Percentiles rank a stretch among this genome's conserved stretches.
Evolutionary conservation across 1,284 basidiomycete genomes (phyloP).

Genomic region (Naganishia sp.): DNA sequence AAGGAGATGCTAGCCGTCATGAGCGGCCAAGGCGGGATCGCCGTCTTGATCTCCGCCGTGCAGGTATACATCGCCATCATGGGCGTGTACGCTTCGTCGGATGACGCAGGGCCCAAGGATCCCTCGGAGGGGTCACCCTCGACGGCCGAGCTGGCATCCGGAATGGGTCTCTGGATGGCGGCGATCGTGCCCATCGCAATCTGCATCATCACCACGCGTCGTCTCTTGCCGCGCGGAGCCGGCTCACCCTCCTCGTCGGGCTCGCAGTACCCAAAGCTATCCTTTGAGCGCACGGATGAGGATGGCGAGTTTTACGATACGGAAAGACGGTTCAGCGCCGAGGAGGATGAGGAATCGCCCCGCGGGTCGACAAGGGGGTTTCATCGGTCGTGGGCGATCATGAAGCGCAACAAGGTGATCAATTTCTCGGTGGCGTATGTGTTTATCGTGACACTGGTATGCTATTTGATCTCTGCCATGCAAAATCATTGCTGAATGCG

Average conservation of each 20-base stretch:
- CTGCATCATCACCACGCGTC: slow-evolving; percentile 27
- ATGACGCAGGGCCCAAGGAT: slow-evolving; percentile 6
- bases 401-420: slow-evolving; percentile 65
- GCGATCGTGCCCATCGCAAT: slow-evolving; percentile 31
- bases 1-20: slow-evolving; percentile 51
- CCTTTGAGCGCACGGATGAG: not conserved
- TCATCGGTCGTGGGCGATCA: slow-evolving; percentile 39
- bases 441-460: slow-evolving; percentile 75
- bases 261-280: slow-evolving; percentile 2
- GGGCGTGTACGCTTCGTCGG: slow-evolving; percentile 31
- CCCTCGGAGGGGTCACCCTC: slow-evolving; percentile 16
- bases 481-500: not conserved
- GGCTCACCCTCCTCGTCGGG: no score
- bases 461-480: slow-evolving; percentile 40
- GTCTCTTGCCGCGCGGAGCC: slow-evolving; percentile 12
- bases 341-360: slow-evolving; percentile 25
- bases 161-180: slow-evolving; percentile 49
- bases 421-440: slow-evolving; percentile 73
- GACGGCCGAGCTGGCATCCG: slow-evolving; percentile 36
- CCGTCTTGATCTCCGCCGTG: slow-evolving; percentile 48
- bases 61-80: slow-evolving; percentile 48
- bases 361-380: slow-evolving; percentile 13
- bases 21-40: slow-evolving; percentile 54
- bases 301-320: slow-evolving; percentile 29
- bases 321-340: slow-evolving; percentile 24